Base-by-base conservation (phyloP, 441 rosid species). In the Populus hybrid region DNA sequence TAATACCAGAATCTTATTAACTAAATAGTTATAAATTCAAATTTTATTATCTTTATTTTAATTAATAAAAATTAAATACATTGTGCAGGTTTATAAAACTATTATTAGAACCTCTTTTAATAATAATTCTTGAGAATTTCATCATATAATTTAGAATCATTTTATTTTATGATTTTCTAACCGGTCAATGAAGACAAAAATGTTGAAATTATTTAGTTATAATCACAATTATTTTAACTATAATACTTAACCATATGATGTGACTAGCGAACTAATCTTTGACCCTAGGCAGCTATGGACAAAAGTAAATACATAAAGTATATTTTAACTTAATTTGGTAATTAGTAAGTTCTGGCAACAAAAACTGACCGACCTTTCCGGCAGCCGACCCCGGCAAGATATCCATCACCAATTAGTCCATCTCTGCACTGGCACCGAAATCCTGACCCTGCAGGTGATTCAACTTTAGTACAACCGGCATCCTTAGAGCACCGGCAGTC, bases 311-410 rank as follows among this genome's bases (percentile, higher is more conserved):
- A 9, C 66, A 21, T 10, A 3, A 10, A 9, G 66, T 61, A 21
- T 21, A 21, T 21, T 0, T 23, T 63, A 61, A 61, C 26, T 21
- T 61, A 61, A 23, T 63, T 1, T 23, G 14, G 66, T 63, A 63
- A 23, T 1, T 21, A 4, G 66, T n/a, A 20, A 8, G 23, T 68
- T 68, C 71, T 10, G 71, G 71, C 61, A 73, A 34, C n/a, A 3
- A 42, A 70, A 71, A 78, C 95, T 86, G 46, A 91, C 99, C 97
- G 40, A 91, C 99, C 97, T 91, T 72, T 87, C 80, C 69, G 87
- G 82, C 98, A 95, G 77, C 95, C 90, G 9, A 12, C 18, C 30
- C 91, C 91, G 30, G 71, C 81, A 8, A 6, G 50, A 77, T 70
- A 93, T 21, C 98, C 98, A 32, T 93, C 96, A 3, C 97, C 95